Conservation (phyloP, 768 basidiomycete genomes). For the Xerocomus potaroensis region DNA sequence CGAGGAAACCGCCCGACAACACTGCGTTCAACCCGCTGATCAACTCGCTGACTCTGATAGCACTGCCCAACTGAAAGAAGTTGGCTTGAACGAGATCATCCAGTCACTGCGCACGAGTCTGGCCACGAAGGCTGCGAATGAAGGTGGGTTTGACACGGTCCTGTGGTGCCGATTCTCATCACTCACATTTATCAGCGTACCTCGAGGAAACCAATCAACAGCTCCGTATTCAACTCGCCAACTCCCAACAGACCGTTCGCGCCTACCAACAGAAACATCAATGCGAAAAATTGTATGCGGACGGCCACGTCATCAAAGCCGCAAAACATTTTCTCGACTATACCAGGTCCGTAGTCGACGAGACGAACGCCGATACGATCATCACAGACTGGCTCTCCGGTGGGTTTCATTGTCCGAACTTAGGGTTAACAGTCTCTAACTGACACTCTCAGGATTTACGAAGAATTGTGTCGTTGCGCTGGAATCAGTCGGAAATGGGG, state of each 20-base stretch:
- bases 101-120: too few species aligned
- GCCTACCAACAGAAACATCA: background rate
- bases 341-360: background rate
- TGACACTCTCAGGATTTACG: background rate
- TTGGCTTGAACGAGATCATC: too few species aligned
- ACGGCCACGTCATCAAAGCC: background rate
- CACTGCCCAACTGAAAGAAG: too few species aligned
- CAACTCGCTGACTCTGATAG: too few species aligned
- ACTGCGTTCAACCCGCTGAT: too few species aligned
- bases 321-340: background rate
- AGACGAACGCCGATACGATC: background rate
- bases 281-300: background rate
- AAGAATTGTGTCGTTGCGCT: background rate
- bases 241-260: background rate
- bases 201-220: background rate
- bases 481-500: background rate
- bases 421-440: too few species aligned
- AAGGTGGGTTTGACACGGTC: too few species aligned
- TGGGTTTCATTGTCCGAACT: background rate
- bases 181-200: too few species aligned
- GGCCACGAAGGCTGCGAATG: too few species aligned
- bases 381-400: background rate
- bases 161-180: too few species aligned
- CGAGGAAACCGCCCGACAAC: too few species aligned
- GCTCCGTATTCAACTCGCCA: background rate